Evolutionary conservation across 208 protist species (phyloP).

Genomic region (Trypanosoma avium): DNA sequence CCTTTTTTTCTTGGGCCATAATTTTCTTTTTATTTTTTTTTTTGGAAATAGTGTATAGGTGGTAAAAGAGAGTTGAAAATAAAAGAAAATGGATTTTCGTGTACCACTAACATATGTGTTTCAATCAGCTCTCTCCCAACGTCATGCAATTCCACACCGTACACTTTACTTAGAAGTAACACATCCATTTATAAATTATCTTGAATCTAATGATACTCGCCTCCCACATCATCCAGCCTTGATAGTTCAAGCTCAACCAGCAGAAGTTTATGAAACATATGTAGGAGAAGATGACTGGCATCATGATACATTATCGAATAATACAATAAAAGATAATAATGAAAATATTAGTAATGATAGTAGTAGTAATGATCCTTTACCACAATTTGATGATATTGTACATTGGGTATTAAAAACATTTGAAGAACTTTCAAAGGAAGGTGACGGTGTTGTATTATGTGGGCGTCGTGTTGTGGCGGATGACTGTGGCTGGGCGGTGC

Average conservation of each 20-base stretch:
- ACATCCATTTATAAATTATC: conserved; percentile 64
- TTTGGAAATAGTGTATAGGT: too few species aligned
- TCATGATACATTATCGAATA: not conserved
- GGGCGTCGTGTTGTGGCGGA: conserved; percentile 76
- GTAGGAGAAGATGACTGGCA: conserved; percentile 78
- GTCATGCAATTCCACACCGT: conserved; percentile 49
- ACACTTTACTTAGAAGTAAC: conserved; percentile 37
- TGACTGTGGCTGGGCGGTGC: conserved; percentile 76
- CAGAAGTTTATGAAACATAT: conserved; percentile 79
- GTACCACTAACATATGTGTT: conserved; percentile 66
- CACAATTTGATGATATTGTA: conserved; percentile 54
- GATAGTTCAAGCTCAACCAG: conserved; percentile 25
- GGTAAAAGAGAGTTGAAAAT: too few species aligned
- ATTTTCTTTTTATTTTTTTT: too few species aligned
- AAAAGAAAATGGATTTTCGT: conserved; percentile 46
- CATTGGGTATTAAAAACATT: conserved; percentile 41
- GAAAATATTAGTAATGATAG: not conserved
- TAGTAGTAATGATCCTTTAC: not conserved
- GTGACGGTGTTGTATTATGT: conserved; percentile 73
- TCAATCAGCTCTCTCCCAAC: conserved; percentile 27
- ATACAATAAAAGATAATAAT: too few species aligned
- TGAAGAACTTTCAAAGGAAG: conserved; percentile 24
- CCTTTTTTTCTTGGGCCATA: too few species aligned
- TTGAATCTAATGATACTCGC: conserved; percentile 78
- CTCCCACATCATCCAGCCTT: conserved; percentile 56